phyloP scores from a whole-genome alignment of 2,329 filamentous ascomycete species.

The Elsinoe australis region DNA sequence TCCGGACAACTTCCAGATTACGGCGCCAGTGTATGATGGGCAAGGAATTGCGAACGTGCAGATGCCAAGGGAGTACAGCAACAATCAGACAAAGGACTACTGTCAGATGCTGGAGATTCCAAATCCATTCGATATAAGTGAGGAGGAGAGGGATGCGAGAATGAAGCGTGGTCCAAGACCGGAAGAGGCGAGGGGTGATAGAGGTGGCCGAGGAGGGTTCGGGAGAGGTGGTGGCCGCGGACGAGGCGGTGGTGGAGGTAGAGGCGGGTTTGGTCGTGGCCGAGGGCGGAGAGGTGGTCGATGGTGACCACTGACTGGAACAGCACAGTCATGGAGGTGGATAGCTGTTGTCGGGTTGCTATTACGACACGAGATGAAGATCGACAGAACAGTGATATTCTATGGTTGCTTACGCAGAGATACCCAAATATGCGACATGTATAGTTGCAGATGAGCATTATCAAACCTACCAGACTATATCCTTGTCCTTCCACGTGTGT shows the following conservation, averaged over 20 bases:
- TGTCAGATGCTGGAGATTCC: slow-evolving; percentile 69
- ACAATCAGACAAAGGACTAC: slow-evolving; percentile 75
- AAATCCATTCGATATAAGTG: slow-evolving; percentile 67
- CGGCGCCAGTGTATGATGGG: slow-evolving; percentile 63
- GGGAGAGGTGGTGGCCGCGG: slow-evolving; percentile 21
- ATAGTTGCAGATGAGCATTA: slow-evolving; percentile 1
- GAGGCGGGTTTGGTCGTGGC: slow-evolving; percentile 21
- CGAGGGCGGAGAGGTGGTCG: slow-evolving; percentile 22
- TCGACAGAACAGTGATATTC: not conserved
- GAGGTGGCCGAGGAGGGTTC: slow-evolving; percentile 20
- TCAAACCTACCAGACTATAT: slow-evolving; percentile 2
- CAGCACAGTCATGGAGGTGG: not conserved
- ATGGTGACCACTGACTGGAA: slow-evolving; percentile 15
- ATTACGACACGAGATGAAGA: slow-evolving; percentile 16
- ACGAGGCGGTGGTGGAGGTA: slow-evolving; percentile 24
- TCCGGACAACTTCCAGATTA: slow-evolving; percentile 68
- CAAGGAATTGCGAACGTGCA: slow-evolving; percentile 51
- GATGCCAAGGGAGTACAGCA: slow-evolving; percentile 74
- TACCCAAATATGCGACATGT: not conserved
- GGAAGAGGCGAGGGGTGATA: slow-evolving; percentile 24
- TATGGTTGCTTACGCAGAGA: not conserved
- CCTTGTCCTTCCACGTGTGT: not conserved
- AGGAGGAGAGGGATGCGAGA: slow-evolving; percentile 59
- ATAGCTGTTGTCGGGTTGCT: not conserved
- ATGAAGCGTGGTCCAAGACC: slow-evolving; percentile 51